phyloP scores from a whole-genome alignment of 495 filamentous ascomycete genomes.

The Annulohypoxylon bovei region DNA sequence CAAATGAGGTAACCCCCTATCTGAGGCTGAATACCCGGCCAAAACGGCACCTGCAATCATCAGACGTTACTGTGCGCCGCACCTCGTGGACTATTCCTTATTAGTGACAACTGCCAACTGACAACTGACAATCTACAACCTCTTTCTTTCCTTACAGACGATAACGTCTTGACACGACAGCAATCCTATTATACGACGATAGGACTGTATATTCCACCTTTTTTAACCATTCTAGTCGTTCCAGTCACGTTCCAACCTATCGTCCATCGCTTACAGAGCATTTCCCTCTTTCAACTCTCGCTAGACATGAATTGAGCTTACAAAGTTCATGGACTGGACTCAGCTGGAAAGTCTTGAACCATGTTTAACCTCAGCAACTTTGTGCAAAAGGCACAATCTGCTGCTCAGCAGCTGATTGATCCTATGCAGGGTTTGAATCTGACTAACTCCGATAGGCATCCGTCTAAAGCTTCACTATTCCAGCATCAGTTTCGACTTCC shows the following conservation, averaged over 20 bases:
- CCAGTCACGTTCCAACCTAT: not conserved
- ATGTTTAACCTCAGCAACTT: constrained; percentile 85
- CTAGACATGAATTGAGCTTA: constrained; percentile 46
- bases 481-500: constrained; percentile 96
- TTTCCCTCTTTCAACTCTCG: constrained; percentile 1
- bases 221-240: not conserved
- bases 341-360: constrained; percentile 42
- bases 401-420: constrained; percentile 86
- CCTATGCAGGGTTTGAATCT: constrained; percentile 74
- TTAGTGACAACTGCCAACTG: constrained; percentile 15
- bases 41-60: constrained; percentile 20
- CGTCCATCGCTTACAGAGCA: not conserved
- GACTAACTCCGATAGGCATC: constrained; percentile 75
- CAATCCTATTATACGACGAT: not conserved
- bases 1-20: constrained; percentile 11
- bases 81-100: constrained; percentile 10
- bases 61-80: not conserved
- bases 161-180: constrained; percentile 20
- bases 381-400: constrained; percentile 83
- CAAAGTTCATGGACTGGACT: constrained; percentile 42
- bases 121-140: not conserved
- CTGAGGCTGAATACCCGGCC: constrained; percentile 25
- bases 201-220: not conserved
- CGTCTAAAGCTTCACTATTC: constrained; percentile 92
- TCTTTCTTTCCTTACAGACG: constrained; percentile 1